Percentiles rank a stretch among this genome's conserved stretches.
phyloP scores from a whole-genome alignment of 768 basidiomycete genomes.

The Suillus lakei region DNA sequence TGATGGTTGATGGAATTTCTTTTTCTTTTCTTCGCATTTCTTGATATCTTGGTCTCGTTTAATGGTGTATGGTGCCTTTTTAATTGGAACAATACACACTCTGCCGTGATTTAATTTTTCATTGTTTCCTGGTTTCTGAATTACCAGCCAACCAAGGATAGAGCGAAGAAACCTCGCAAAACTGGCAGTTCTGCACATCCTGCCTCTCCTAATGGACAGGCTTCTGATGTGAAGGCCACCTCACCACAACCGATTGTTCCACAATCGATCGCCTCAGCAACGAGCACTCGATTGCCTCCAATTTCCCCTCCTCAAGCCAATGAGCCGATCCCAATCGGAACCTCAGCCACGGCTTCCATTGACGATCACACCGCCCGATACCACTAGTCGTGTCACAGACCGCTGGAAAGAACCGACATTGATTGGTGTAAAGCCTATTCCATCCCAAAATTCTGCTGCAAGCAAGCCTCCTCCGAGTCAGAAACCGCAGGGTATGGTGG shows the following conservation, averaged over 20 bases:
- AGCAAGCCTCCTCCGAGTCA: conserved; percentile 11
- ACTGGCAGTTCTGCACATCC: conserved; percentile 26
- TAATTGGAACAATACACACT: conserved; percentile 30
- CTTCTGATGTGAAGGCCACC: neutral
- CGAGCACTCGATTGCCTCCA: conserved; percentile 1
- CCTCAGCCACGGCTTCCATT: conserved; percentile 4
- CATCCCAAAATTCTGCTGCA: conserved; percentile 5
- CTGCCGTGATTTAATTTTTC: conserved; percentile 20
- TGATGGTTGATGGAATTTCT: conserved; percentile 45
- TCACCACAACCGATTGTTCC: neutral
- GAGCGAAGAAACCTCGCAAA: conserved; percentile 72
- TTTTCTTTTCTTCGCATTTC: conserved; percentile 16
- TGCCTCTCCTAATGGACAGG: neutral
- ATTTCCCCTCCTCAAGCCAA: conserved; percentile 3
- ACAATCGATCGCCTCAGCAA: conserved; percentile 2
- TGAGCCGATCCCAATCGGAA: conserved; percentile 4
- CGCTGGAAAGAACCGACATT: conserved; percentile 37
- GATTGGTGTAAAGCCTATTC: conserved; percentile 36
- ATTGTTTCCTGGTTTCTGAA: conserved; percentile 16
- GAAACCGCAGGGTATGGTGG: conserved; percentile 32
- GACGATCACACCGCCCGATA: conserved; percentile 13
- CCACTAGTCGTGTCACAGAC: conserved; percentile 29
- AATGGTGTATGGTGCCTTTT: conserved; percentile 33
- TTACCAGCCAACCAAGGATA: conserved; percentile 72
- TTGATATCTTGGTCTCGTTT: conserved; percentile 27